Percentiles rank a stretch among this genome's conserved stretches.
Conservation (phyloP, 192 early-diverging fungal species). For the Rhizoclosmatium globosum region DNA sequence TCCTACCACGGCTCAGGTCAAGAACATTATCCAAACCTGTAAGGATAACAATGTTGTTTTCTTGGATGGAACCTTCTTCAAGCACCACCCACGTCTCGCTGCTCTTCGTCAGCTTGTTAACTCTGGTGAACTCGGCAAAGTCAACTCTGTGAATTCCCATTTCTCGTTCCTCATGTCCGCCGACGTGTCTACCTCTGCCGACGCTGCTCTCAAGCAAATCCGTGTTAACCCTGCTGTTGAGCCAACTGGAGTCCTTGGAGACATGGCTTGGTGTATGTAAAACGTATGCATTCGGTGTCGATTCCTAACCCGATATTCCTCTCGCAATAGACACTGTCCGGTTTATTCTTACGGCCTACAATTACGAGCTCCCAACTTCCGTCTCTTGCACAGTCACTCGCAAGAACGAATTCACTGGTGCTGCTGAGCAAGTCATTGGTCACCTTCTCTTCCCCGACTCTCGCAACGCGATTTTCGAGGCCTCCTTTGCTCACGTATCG, state of each 20-base stretch:
- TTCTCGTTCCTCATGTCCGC: slow-evolving; percentile 10
- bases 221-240: slow-evolving; percentile 16
- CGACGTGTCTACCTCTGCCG: neutral
- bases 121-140: slow-evolving; percentile 16
- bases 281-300: no score
- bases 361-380: slow-evolving; percentile 21
- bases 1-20: neutral
- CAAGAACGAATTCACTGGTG: neutral
- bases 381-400: slow-evolving; percentile 8
- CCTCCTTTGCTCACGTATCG: slow-evolving; percentile 14
- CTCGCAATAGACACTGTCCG: slow-evolving; percentile 6
- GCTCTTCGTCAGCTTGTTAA: slow-evolving; percentile 9
- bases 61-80: slow-evolving; percentile 39
- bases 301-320: no score
- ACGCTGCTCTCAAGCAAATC: slow-evolving; percentile 2
- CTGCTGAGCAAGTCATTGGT: slow-evolving; percentile 10
- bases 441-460: slow-evolving; percentile 2
- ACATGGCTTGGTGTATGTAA: slow-evolving; percentile 24
- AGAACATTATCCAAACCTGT: slow-evolving; percentile 15
- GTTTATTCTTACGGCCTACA: slow-evolving; percentile 9
- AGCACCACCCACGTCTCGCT: slow-evolving; percentile 36
- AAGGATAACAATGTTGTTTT: slow-evolving; percentile 23
- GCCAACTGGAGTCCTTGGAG: slow-evolving; percentile 24
- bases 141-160: slow-evolving; percentile 14
- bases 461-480: slow-evolving; percentile 14